Base-by-base conservation (phyloP, 2,329 filamentous ascomycete species). In the Didymella pomorum region DNA sequence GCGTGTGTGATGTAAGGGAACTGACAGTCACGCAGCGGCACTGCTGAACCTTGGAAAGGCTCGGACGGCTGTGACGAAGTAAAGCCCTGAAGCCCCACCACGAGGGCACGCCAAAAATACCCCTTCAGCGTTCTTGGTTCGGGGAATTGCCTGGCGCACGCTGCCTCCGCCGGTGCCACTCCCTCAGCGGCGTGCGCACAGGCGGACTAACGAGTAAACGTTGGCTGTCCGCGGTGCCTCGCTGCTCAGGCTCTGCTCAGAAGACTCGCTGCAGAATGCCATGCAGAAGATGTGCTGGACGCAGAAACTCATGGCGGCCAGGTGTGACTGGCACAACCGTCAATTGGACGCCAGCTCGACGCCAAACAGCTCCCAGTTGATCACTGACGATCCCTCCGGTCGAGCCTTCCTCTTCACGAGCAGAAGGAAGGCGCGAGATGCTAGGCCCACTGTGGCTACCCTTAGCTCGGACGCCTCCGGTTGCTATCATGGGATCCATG, bases 71-170 rank as follows among this genome's bases (percentile, higher is more conserved):
- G 54, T 56, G 55, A 56, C 60, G 62, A 53, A 49, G 57, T 31
- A 52, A 58, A 52, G 55, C 55, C 49, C 49, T 52, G 37, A 39
- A 41, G 56, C 41, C 62, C 61, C 52, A 57, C 63, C 59, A 62
- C 61, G 58, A 56, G 60, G 60, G 53, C 60, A 58, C 48, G 45
- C 62, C 60, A 66, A 66, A 68, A 66, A 66, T 66, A 63, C 50
- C 56, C 54, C 39, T 60, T 49, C 60, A 56, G 55, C 48, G 50
- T 65, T 60, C 56, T 58, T 64, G 62, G 52, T 44, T 64, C 61
- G 61, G 64, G 61, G 63, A 58, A 64, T 58, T 56, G 58, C 54
- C 43, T 51, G 51, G 56, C 50, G 56, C 45, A 60, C 41, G 44
- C 52, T 51, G 58, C 49, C 26, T 48, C 56, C 47, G 44, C 49